A percentile compares a stretch with the other conserved stretches of the same genome.
Evolutionary conservation across 352 stramenopile genomes (phyloP).

Genomic region (Phytophthora macrochlamydospora): DNA sequence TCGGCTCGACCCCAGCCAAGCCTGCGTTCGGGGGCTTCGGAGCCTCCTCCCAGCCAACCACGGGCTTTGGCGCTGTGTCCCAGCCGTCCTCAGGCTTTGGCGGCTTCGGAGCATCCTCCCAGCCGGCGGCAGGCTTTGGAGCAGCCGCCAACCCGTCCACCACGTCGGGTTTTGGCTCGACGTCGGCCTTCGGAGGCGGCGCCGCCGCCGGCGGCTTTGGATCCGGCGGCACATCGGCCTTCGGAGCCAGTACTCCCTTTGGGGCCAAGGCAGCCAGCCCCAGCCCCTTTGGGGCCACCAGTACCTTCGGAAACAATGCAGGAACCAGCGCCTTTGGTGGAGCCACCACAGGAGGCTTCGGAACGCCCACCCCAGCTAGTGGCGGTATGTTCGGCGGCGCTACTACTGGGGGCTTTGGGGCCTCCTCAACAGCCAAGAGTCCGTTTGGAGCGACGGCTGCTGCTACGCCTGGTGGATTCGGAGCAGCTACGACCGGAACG

Average conservation of each 20-base stretch:
- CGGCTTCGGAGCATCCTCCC: conserved; percentile 28
- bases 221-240: conserved; percentile 35
- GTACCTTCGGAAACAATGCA: conserved; percentile 54
- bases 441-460: conserved; percentile 46
- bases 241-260: conserved; percentile 57
- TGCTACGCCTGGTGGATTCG: conserved; percentile 53
- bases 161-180: conserved; percentile 44
- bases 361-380: conserved; percentile 29
- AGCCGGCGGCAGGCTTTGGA: conserved; percentile 45
- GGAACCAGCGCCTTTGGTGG: conserved; percentile 45
- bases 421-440: conserved; percentile 42
- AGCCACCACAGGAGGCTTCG: conserved; percentile 41
- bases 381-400: conserved; percentile 51
- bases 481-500: conserved; percentile 35
- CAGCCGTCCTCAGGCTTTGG: conserved; percentile 43
- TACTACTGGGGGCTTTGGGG: conserved; percentile 40
- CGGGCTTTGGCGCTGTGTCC: conserved; percentile 27
- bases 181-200: conserved; percentile 33
- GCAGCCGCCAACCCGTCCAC: conserved; percentile 27
- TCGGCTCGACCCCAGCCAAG: conserved; percentile 41
- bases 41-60: conserved; percentile 11
- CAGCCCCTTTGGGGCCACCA: conserved; percentile 70
- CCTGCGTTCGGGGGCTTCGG: conserved; percentile 49
- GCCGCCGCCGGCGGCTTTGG: conserved; percentile 32
- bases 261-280: conserved; percentile 56